Percentiles rank a stretch among this genome's conserved stretches.
These are phyloP conservation scores for Pseudopyricularia cyperi DNA, from an alignment of 2,329 filamentous ascomycete species.

Conservation along the genomic window DNA sequence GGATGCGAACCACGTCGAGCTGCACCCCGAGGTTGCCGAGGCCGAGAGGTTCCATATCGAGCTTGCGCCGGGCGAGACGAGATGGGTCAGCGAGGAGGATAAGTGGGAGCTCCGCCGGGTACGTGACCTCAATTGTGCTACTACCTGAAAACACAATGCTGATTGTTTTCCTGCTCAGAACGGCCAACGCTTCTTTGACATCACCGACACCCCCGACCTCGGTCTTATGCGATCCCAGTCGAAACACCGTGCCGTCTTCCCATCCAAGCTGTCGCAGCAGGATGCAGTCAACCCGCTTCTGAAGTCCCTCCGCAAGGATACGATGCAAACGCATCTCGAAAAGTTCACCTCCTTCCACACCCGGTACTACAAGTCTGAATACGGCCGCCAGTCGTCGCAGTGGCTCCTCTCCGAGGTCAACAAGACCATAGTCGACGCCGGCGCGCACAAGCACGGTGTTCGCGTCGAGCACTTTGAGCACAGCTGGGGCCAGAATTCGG, in stretches of 20 bases:
- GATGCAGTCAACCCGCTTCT: constrained; percentile 55
- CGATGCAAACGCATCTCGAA: constrained; percentile 68
- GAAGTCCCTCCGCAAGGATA: constrained; percentile 55
- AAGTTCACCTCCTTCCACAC: constrained; percentile 70
- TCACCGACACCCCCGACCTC: constrained; percentile 61
- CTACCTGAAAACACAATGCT: not conserved
- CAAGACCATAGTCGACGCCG: constrained; percentile 55
- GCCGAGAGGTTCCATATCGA: constrained; percentile 63
- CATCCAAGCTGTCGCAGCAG: constrained; percentile 33
- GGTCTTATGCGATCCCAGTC: constrained; percentile 29
- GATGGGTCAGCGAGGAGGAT: constrained; percentile 85
- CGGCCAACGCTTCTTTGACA: constrained; percentile 86
- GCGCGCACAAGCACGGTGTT: constrained; percentile 53
- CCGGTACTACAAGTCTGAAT: constrained; percentile 64
- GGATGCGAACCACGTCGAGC: constrained; percentile 36
- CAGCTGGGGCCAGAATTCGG: constrained; percentile 76
- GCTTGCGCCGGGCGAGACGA: constrained; percentile 66
- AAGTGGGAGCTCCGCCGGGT: constrained; percentile 87
- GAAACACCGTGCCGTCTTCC: constrained; percentile 17
- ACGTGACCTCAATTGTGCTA: constrained; percentile 15
- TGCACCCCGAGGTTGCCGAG: constrained; percentile 24
- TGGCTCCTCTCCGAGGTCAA: constrained; percentile 74
- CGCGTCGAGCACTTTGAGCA: constrained; percentile 65
- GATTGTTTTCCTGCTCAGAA: constrained; percentile 35
- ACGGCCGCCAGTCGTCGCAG: constrained; percentile 70